These are phyloP conservation scores for Cenchrus fungigraminus DNA, from an alignment of 176 grass and related monocot species.

Conservation along the genomic window DNA sequence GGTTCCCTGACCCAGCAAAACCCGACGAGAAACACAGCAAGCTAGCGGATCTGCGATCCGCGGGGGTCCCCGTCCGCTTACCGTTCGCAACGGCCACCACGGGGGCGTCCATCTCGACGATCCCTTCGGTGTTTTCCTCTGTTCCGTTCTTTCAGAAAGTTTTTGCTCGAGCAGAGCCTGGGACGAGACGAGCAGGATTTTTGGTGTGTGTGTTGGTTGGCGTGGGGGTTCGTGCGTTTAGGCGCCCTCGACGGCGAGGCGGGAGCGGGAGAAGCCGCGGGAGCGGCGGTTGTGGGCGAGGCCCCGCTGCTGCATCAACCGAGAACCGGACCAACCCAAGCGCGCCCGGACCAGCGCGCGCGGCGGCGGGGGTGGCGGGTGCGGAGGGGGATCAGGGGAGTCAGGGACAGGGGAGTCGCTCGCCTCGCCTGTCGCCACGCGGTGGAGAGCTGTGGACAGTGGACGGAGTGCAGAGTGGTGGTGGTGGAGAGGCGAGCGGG, in stretches of 20 bases:
- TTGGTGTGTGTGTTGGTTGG: background rate
- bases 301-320: conserved; percentile 78
- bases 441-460: background rate
- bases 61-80: conserved; percentile 26
- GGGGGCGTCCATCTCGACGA: conserved; percentile 46
- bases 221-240: conserved; percentile 9
- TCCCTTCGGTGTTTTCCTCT: background rate
- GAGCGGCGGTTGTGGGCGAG: conserved; percentile 76
- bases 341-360: background rate
- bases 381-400: background rate
- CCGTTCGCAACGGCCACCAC: conserved; percentile 45
- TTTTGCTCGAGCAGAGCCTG: too few species aligned
- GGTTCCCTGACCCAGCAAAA: background rate
- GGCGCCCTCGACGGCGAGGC: conserved; percentile 83
- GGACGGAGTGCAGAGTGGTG: background rate
- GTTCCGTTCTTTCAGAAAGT: background rate
- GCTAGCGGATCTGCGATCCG: conserved; percentile 3
- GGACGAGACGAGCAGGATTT: background rate
- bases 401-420: too few species aligned
- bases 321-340: background rate
- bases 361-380: background rate
- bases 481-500: conserved; percentile 33
- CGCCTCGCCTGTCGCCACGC: background rate
- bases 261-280: conserved; percentile 93
- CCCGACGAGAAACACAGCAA: background rate